Evolutionary conservation across 164 flowering plant genomes (phyloP).

Genomic region (Magnolia changhungtana): DNA sequence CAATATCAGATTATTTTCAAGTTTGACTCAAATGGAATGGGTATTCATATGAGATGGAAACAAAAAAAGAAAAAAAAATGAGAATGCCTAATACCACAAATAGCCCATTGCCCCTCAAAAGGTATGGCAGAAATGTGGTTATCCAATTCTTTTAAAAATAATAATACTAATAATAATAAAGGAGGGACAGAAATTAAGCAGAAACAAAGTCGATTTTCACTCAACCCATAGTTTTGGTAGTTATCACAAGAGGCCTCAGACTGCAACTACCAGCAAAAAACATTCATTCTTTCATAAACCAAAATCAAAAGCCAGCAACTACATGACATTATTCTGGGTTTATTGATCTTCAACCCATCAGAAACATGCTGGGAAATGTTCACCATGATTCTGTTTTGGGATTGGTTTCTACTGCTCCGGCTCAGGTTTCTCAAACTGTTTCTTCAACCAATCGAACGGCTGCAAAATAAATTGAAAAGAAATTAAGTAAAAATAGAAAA

Average conservation of each 20-base stretch:
- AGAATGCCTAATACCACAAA: too few relatives aligned
- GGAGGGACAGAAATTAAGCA: background rate
- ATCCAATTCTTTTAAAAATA: too few relatives aligned
- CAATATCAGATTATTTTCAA: too few relatives aligned
- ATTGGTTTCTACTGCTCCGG: constrained; percentile 5
- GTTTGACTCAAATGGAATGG: too few relatives aligned
- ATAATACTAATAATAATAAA: too few relatives aligned
- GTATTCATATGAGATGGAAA: too few relatives aligned
- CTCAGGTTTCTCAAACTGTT: constrained; percentile 8
- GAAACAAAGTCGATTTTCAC: background rate
- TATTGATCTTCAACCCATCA: background rate
- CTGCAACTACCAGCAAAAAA: background rate
- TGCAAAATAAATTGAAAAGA: constrained; percentile 5
- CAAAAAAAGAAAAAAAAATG: too few relatives aligned
- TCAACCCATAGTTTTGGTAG: background rate
- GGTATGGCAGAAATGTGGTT: too few relatives aligned
- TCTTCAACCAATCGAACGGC: constrained; percentile 16
- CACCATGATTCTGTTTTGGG: background rate
- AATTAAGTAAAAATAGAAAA: background rate
- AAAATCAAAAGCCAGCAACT: background rate
- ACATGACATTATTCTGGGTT: background rate
- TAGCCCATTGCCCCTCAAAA: too few relatives aligned
- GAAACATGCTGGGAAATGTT: background rate
- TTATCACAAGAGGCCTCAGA: background rate
- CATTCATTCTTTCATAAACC: background rate